A percentile compares a stretch with the other conserved stretches of the same genome.
These are phyloP conservation scores for Neurospora sp. DNA, from an alignment of 495 filamentous ascomycete genomes.

Conservation along the genomic window DNA sequence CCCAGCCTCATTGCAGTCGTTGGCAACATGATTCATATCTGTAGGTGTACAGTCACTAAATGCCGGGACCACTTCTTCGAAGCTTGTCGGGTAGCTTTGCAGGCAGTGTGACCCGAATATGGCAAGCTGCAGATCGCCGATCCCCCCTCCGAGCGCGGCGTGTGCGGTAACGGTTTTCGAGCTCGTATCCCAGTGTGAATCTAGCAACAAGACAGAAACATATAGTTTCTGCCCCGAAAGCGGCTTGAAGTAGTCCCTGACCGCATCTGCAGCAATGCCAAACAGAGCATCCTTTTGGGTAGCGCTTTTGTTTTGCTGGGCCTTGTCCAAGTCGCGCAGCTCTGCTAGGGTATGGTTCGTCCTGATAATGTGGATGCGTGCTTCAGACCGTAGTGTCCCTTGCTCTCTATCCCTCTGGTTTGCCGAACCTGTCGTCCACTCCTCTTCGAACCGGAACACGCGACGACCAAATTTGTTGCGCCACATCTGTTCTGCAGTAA, in stretches of 20 bases:
- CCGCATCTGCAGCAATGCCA: conserved; percentile 62
- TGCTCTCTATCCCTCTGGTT: conserved; percentile 57
- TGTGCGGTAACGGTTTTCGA: conserved; percentile 65
- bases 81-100: conserved; percentile 71
- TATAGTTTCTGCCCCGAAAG: conserved; percentile 70
- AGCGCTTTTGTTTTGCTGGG: conserved; percentile 68
- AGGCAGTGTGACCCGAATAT: conserved; percentile 86
- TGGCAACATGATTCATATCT: conserved; percentile 68
- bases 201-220: conserved; percentile 72
- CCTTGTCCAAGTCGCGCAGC: conserved; percentile 63
- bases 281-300: conserved; percentile 61
- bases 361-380: conserved; percentile 74
- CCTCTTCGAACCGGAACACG: conserved; percentile 82
- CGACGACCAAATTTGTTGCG: conserved; percentile 75
- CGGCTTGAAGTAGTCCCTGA: conserved; percentile 63
- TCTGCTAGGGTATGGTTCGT: conserved; percentile 76
- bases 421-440: conserved; percentile 74
- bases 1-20: conserved; percentile 74
- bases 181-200: conserved; percentile 74
- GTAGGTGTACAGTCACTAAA: conserved; percentile 84
- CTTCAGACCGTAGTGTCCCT: conserved; percentile 75
- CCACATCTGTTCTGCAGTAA: conserved; percentile 90
- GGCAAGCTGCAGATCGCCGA: conserved; percentile 64
- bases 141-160: conserved; percentile 60
- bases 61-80: conserved; percentile 79